Conservation (phyloP, 192 early-diverging fungal genomes). For the Linnemannia schmuckeri region DNA sequence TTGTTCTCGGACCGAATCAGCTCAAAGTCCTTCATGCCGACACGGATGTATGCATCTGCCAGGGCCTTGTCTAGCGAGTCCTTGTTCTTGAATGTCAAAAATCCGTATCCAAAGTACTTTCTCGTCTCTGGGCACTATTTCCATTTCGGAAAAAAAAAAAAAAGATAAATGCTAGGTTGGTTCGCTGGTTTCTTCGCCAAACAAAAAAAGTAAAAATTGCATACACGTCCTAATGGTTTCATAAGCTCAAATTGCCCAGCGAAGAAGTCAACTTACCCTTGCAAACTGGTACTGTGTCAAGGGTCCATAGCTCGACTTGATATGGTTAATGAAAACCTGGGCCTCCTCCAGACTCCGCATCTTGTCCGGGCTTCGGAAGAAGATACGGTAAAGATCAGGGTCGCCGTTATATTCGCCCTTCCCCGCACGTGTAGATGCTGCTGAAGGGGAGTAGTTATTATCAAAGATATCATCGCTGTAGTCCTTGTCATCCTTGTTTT, state of each 20-base stretch:
- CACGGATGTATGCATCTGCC: slow-evolving; percentile 38
- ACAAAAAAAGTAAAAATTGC: no score
- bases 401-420: slow-evolving; percentile 9
- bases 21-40: slow-evolving; percentile 43
- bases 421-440: not conserved
- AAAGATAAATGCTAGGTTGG: not conserved
- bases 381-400: slow-evolving; percentile 34
- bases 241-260: not conserved
- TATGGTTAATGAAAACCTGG: slow-evolving; percentile 52
- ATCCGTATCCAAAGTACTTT: slow-evolving; percentile 53
- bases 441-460: not conserved
- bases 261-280: slow-evolving; percentile 21
- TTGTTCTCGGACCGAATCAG: slow-evolving; percentile 27
- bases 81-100: slow-evolving; percentile 44
- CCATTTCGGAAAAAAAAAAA: not conserved
- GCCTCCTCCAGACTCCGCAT: slow-evolving; percentile 47
- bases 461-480: not conserved
- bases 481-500: not conserved
- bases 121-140: slow-evolving; percentile 47
- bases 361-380: slow-evolving; percentile 54
- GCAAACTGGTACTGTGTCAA: slow-evolving; percentile 50
- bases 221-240: no score
- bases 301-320: slow-evolving; percentile 42
- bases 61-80: slow-evolving; percentile 45
- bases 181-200: no score